Evolutionary conservation across 148 eudicot genomes (phyloP).

Genomic region (Linanthus parryae): DNA sequence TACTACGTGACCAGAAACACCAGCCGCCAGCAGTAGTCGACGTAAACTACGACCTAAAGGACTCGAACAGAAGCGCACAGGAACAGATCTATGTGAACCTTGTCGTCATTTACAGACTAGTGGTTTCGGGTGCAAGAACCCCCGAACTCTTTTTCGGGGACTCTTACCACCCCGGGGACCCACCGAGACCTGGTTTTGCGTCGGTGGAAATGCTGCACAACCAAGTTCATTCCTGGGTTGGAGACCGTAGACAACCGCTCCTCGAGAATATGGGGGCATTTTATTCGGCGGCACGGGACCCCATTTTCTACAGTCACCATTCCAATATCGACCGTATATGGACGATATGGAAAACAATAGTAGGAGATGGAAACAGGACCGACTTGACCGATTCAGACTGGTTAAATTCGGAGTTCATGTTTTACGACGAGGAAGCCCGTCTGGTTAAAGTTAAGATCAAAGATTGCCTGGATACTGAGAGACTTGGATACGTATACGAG

Average conservation of each 20-base stretch:
- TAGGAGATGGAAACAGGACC: conserved; percentile 23
- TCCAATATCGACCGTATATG: conserved; percentile 61
- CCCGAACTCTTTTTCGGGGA: conserved; percentile 51
- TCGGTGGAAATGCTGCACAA: conserved; percentile 62
- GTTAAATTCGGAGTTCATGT: conserved; percentile 43
- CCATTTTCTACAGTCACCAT: conserved; percentile 66
- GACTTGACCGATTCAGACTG: conserved; percentile 59
- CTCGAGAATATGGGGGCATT: conserved; percentile 76
- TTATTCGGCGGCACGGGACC: conserved; percentile 70
- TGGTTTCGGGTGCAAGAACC: conserved; percentile 49
- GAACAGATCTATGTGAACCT: conserved; percentile 39
- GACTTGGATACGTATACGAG: conserved; percentile 57
- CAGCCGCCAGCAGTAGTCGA: conserved; percentile 41
- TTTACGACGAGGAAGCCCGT: conserved; percentile 66
- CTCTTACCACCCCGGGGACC: conserved; percentile 55
- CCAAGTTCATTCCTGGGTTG: conserved; percentile 57
- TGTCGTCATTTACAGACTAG: conserved; percentile 61
- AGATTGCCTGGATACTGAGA: conserved; percentile 48
- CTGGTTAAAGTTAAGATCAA: conserved; percentile 43
- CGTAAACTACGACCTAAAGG: conserved; percentile 36
- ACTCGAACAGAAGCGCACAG: conserved; percentile 7
- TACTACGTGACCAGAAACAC: conserved; percentile 37
- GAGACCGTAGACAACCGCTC: conserved; percentile 47
- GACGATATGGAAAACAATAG: conserved; percentile 58
- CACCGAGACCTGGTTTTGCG: conserved; percentile 43